Evolutionary conservation across 176 grass and related monocot species (phyloP), one percentile per base, ranked within the genome.

Genomic region (Cenchrus americanus): DNA sequence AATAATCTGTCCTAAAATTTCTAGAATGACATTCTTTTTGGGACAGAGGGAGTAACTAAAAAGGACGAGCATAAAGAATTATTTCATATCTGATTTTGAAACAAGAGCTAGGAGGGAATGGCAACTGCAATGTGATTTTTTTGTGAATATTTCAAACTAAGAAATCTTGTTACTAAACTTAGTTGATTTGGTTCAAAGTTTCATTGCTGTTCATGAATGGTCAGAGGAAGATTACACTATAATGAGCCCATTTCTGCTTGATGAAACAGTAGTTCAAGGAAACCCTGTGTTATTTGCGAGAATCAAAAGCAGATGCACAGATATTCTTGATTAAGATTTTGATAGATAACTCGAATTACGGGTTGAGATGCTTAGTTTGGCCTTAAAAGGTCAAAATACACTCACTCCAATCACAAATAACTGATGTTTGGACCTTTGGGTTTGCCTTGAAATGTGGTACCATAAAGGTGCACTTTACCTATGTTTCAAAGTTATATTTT

Each of bases 251-350:
- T 37, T 19, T 52, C 52, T 48, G 14, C 17, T 11, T 49, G 14
- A 10, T 62, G 42, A 76, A 76, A 76, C 3, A 61, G 12, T 17
- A 34, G 41, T 41, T 68, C 2, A 62, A 58, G 44, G 13, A 70
- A 70, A 62, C 7, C 6, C 2, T 11, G 10, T 54, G 4, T 37
- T 66, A 19, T 52, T 49, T 79, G 19, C 17, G 40, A 8, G 26
- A 66, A 52, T 52, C 61, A 80, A 40, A 37, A 50, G 62, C 46
- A 66, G 44, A 26, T 37, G 22, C 18, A 52, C 10, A 65, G 17
- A 44, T 61, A 11, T 52, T 26, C 18, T 79, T 46, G 44, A 21
- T 79, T 62, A 15, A 50, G 14, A 43, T 47, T 78, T 78, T 78
- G 7, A 52, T 55, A 58, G 8, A 64, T 49, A 62, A 21, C 23